Evolutionary conservation across 805 yeast genomes (phyloP).

Genomic region (Saturnispora serradocipensis): DNA sequence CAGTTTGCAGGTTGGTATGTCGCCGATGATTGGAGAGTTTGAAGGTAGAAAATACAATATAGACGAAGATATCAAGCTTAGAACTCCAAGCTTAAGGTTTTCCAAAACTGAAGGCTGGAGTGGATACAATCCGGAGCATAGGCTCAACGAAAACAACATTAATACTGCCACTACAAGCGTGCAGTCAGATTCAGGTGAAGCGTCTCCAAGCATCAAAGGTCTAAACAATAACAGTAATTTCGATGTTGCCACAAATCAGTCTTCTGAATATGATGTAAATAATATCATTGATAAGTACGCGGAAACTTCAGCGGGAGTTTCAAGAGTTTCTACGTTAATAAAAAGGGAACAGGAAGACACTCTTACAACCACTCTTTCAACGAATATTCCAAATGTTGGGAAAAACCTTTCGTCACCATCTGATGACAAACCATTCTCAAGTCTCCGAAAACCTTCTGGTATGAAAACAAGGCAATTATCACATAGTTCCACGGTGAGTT

Average conservation of each 20-base stretch:
- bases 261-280: constrained; percentile 13
- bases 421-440: background rate
- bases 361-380: background rate
- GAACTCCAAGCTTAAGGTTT: background rate
- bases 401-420: background rate
- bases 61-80: constrained; percentile 7
- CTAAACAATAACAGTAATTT: background rate
- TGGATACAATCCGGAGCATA: background rate
- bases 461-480: constrained; percentile 12
- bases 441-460: constrained; percentile 6
- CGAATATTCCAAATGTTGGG: background rate
- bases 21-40: constrained; percentile 14
- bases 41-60: constrained; percentile 10
- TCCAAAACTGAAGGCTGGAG: background rate
- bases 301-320: constrained; percentile 2
- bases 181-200: background rate
- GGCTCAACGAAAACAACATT: background rate
- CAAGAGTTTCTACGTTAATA: background rate
- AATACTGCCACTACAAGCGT: background rate
- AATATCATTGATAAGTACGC: constrained; percentile 12
- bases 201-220: constrained; percentile 1
- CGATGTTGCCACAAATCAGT: constrained; percentile 5
- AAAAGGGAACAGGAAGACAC: background rate
- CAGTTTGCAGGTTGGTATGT: constrained; percentile 2
- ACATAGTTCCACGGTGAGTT: constrained; percentile 12